Evolutionary conservation across 805 yeast genomes (phyloP).

Genomic region (Blastobotrys terrestris): DNA sequence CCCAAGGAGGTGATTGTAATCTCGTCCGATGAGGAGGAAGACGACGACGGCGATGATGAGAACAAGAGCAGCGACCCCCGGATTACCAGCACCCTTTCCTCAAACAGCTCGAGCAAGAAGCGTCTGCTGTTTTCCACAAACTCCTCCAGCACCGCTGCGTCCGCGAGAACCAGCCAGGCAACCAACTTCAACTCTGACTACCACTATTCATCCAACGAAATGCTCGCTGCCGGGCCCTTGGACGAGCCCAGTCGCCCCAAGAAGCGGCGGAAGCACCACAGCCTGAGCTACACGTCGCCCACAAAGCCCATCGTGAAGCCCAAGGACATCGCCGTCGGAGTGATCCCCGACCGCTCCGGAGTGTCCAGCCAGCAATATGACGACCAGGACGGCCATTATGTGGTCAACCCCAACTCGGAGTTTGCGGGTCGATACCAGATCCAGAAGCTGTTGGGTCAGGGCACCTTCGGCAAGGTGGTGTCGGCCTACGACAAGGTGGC

Average conservation of each 20-base stretch:
- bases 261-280: neutral
- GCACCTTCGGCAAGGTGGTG: slow-evolving; percentile 87
- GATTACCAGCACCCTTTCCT: neutral
- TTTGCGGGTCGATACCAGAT: slow-evolving; percentile 67
- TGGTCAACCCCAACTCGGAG: slow-evolving; percentile 29
- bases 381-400: slow-evolving; percentile 30
- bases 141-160: neutral
- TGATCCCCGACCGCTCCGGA: slow-evolving; percentile 16
- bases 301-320: slow-evolving; percentile 25
- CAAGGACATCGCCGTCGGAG: slow-evolving; percentile 24
- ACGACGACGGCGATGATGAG: neutral
- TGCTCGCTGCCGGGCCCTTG: neutral
- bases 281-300: slow-evolving; percentile 14
- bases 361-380: slow-evolving; percentile 18
- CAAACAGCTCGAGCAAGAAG: neutral
- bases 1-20: slow-evolving; percentile 32
- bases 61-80: neutral
- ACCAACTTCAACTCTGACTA: neutral
- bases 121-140: neutral
- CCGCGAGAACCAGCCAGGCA: neutral
- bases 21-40: slow-evolving; percentile 23
- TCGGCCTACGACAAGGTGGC: slow-evolving; percentile 67
- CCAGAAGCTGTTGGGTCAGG: slow-evolving; percentile 71
- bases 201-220: neutral
- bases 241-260: slow-evolving; percentile 3